phyloP scores from a whole-genome alignment of 495 filamentous ascomycete genomes.

The Lepraria neglecta region DNA sequence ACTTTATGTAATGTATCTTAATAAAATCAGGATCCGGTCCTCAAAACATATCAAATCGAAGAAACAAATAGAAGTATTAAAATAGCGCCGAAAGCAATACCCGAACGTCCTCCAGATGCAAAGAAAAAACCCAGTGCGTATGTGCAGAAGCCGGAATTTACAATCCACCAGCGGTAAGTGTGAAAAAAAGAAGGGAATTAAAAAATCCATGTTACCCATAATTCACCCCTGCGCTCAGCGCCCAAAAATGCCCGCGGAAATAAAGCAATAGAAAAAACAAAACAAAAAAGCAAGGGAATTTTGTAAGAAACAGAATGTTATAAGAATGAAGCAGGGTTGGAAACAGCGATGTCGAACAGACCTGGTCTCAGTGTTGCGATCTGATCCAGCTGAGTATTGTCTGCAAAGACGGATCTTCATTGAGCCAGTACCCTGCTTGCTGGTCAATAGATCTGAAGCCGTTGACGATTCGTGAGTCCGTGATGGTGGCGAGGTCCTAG shows the following conservation, averaged over 20 bases:
- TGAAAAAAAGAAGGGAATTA: not conserved
- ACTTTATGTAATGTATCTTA: not conserved
- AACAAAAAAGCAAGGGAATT: not conserved
- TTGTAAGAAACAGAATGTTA: not conserved
- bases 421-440: slow-evolving; percentile 64
- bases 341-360: not conserved
- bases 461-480: slow-evolving; percentile 58
- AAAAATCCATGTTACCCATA: not conserved
- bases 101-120: not conserved
- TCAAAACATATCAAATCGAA: not conserved
- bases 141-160: slow-evolving; percentile 7
- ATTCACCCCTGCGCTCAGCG: slow-evolving; percentile 18
- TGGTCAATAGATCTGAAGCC: slow-evolving; percentile 59
- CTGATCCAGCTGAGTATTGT: slow-evolving; percentile 43
- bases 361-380: slow-evolving; percentile 30
- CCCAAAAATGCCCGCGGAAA: slow-evolving; percentile 6
- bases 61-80: not conserved
- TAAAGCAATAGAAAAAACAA: not conserved
- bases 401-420: slow-evolving; percentile 57
- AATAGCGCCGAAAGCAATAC: not conserved
- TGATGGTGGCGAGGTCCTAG: slow-evolving; percentile 62
- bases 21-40: slow-evolving; percentile 4
- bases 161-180: not conserved
- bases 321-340: not conserved
- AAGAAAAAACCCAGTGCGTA: not conserved